These are phyloP conservation scores for Exophiala aquamarina DNA, from an alignment of 2,329 filamentous ascomycete species.

Conservation along the genomic window DNA sequence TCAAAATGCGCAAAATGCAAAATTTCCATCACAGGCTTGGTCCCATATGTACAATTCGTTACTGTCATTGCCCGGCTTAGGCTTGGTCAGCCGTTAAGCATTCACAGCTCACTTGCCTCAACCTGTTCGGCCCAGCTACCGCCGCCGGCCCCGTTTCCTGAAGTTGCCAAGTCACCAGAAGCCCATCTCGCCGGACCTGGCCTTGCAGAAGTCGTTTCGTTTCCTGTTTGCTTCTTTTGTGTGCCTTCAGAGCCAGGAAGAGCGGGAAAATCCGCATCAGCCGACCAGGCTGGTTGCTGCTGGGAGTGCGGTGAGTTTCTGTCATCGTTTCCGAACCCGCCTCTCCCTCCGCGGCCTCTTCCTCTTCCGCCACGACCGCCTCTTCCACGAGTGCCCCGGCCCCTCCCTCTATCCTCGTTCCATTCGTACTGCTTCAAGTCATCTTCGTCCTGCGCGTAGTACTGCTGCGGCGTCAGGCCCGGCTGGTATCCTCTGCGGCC, in stretches of 20 bases:
- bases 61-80: constrained; percentile 3
- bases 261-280: constrained; percentile 27
- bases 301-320: not conserved
- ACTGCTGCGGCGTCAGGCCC: constrained; percentile 5
- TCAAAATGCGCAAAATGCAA: too few species aligned
- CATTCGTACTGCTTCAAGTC: constrained; percentile 27
- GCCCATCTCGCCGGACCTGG: constrained; percentile 8
- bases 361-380: constrained; percentile 18
- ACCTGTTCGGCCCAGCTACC: constrained; percentile 31
- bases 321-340: constrained; percentile 1
- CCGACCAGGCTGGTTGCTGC: constrained; percentile 18
- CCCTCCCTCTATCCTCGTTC: constrained; percentile 22
- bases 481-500: constrained; percentile 14
- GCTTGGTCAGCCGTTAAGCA: too few species aligned
- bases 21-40: too few species aligned
- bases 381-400: constrained; percentile 16
- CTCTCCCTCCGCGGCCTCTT: constrained; percentile 12
- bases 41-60: not conserved
- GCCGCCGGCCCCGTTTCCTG: constrained; percentile 12
- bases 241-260: constrained; percentile 16
- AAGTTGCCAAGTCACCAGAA: constrained; percentile 2
- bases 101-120: constrained; percentile 25
- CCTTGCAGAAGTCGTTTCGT: constrained; percentile 4
- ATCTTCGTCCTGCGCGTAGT: constrained; percentile 15
- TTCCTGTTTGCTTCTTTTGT: not conserved